Evolutionary conservation across 2,329 filamentous ascomycete genomes (phyloP).

Genomic region (Cladosporium sp.): DNA sequence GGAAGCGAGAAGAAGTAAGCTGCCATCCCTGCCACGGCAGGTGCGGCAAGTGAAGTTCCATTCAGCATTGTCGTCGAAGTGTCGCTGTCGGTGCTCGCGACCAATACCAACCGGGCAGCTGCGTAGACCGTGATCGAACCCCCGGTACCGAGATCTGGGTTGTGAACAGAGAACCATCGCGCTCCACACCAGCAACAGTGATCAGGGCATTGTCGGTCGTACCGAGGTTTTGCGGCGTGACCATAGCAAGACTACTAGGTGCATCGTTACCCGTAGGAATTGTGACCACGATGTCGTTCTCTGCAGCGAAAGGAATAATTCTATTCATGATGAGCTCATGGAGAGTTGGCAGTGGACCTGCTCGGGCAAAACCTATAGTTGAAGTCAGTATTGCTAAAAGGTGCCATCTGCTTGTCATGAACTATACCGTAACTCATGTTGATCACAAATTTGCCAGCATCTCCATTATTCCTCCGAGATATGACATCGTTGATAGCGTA

Average conservation of each 20-base stretch:
- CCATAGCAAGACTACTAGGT: neutral
- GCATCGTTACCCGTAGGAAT: conserved; percentile 2
- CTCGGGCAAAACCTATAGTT: neutral
- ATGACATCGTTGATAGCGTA: conserved; percentile 11
- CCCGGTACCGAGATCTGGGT: neutral
- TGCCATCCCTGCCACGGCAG: conserved; percentile 6
- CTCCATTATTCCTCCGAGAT: neutral
- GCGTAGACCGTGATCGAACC: neutral
- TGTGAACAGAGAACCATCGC: conserved; percentile 1
- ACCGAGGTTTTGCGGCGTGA: conserved; percentile 2
- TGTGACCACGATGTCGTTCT: conserved; percentile 4
- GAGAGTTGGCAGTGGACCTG: neutral
- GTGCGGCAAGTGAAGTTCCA: conserved; percentile 1
- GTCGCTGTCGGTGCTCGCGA: neutral
- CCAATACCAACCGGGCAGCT: neutral
- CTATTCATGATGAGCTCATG: conserved; percentile 13
- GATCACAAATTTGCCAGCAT: conserved; percentile 6
- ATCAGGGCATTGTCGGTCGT: conserved; percentile 8
- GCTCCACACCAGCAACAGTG: conserved; percentile 7
- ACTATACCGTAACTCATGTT: conserved; percentile 11
- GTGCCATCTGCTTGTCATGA: neutral
- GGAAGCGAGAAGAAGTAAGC: conserved; percentile 9
- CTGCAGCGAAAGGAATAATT: neutral
- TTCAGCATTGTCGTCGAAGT: neutral
- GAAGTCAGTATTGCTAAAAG: neutral